phyloP scores from a whole-genome alignment of 495 filamentous ascomycete species.

The Hypoxylon rickii region DNA sequence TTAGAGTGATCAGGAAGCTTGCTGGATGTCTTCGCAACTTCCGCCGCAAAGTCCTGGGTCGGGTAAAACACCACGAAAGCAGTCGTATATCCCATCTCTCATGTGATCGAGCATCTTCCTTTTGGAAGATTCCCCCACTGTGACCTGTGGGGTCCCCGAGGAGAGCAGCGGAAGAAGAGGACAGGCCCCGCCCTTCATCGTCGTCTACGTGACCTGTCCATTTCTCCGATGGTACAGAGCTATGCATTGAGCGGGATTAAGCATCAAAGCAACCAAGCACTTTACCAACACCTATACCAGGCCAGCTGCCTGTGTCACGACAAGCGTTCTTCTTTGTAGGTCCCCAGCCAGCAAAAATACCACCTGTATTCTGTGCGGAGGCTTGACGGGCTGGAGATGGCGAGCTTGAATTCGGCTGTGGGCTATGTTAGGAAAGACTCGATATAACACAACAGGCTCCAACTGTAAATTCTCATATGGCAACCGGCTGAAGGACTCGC shows the following conservation, averaged over 20 bases:
- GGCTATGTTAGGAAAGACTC: no score
- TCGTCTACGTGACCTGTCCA: slow-evolving; percentile 23
- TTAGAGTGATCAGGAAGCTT: slow-evolving; percentile 1
- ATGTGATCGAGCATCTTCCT: slow-evolving; percentile 1
- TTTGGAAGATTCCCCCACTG: slow-evolving; percentile 4
- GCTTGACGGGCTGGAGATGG: no score
- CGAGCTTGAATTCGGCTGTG: no score
- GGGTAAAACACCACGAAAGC: slow-evolving; percentile 22
- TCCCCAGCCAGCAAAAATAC: no score
- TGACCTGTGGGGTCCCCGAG: slow-evolving; percentile 18
- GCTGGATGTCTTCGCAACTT: slow-evolving; percentile 23
- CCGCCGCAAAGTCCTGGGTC: slow-evolving; percentile 19
- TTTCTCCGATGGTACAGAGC: slow-evolving; percentile 24
- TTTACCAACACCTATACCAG: no score
- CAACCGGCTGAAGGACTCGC: no score
- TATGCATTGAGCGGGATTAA: slow-evolving; percentile 26
- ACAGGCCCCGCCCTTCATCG: slow-evolving; percentile 18
- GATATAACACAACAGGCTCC: no score
- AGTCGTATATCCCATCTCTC: slow-evolving; percentile 17
- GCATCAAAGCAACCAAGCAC: slow-evolving; percentile 22
- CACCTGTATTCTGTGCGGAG: no score
- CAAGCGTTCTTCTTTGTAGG: no score
- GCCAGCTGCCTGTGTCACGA: no score
- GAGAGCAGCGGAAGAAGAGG: slow-evolving; percentile 22
- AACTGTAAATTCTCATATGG: no score